A percentile compares a stretch with the other conserved stretches of the same genome.
phyloP scores from a whole-genome alignment of 1,139 yeast genomes.

The Saccharomyces hybrid region DNA sequence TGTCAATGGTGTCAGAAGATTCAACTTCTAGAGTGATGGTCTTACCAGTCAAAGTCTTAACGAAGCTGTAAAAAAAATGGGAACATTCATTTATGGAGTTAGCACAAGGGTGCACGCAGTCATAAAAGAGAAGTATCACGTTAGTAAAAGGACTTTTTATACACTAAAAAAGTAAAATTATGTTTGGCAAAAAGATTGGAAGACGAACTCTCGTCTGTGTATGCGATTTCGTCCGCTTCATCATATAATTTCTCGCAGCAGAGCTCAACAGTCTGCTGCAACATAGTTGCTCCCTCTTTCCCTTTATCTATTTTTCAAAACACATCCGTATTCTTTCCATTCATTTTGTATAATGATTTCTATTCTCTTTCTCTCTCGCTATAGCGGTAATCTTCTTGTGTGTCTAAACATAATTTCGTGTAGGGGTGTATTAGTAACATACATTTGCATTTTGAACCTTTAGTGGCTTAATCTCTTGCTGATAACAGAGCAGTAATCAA shows the following conservation, averaged over 20 bases:
- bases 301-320: too few relatives aligned
- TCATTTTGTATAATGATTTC: too few relatives aligned
- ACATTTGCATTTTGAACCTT: conserved; percentile 34
- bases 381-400: too few relatives aligned
- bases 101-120: conserved; percentile 9
- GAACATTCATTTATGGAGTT: conserved; percentile 10
- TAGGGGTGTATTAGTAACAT: conserved; percentile 12
- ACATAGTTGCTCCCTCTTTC: too few relatives aligned
- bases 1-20: conserved; percentile 91
- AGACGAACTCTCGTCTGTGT: background rate
- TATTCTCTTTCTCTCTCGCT: background rate
- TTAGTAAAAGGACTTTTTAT: background rate
- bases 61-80: conserved; percentile 50
- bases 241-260: too few relatives aligned
- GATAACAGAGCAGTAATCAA: background rate
- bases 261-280: too few relatives aligned
- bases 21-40: conserved; percentile 92
- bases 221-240: too few relatives aligned
- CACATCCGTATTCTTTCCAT: too few relatives aligned
- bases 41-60: conserved; percentile 82
- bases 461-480: conserved; percentile 16
- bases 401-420: too few relatives aligned
- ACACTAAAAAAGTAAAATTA: background rate
- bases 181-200: background rate
- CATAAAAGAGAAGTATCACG: background rate